Evolutionary conservation across 257 asterid genomes (phyloP), one percentile per base, ranked within the genome.

Genomic region (Gynochthodes officinalis): DNA sequence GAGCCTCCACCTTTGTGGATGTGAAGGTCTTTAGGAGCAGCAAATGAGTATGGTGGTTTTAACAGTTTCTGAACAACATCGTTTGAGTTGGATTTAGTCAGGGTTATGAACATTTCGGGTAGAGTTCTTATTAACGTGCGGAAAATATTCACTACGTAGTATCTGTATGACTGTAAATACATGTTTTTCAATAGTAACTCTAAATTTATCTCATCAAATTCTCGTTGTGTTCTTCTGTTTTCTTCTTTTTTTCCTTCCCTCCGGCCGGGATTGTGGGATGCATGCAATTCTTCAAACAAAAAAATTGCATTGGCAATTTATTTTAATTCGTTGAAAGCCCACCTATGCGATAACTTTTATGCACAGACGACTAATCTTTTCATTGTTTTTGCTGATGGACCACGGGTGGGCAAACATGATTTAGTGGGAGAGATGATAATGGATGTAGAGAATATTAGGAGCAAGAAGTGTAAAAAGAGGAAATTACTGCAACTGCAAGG

Each of bases 1-100:
- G 95, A 93, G 82, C 98, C 98, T 8, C 97, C 98, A 33, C 97
- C 97, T 44, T 18, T 89, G 82, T 91, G 96, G 96, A 77, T 91
- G 86, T 88, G 76, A 75, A 74, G 21, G 74, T 19, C 3, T 55
- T 3, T 39, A 54, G 67, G 53, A 4, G 21, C 35, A 12, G 61
- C 32, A 21, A 54, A 23, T 23, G 52, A 2, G 35, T 13, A 32
- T 27, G 69, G 52, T 80, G 83, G 59, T 16, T 27, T 42, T 71
- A 19, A 16, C 53, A 33, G 7, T 72, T 46, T 62, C 50, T 32
- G 21, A 0, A 30, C 62, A 62, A 27, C 57, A 7, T 59, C 50
- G 52, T 10, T 33, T 69, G 57, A 16, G 49, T 10, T 44, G 57
- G 62, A 53, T 73, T n/a, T 64, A 18, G 16, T 37, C 69, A 37